These are phyloP conservation scores for Xylaria sp. DNA, from an alignment of 2,329 filamentous ascomycete genomes.

Conservation along the genomic window DNA sequence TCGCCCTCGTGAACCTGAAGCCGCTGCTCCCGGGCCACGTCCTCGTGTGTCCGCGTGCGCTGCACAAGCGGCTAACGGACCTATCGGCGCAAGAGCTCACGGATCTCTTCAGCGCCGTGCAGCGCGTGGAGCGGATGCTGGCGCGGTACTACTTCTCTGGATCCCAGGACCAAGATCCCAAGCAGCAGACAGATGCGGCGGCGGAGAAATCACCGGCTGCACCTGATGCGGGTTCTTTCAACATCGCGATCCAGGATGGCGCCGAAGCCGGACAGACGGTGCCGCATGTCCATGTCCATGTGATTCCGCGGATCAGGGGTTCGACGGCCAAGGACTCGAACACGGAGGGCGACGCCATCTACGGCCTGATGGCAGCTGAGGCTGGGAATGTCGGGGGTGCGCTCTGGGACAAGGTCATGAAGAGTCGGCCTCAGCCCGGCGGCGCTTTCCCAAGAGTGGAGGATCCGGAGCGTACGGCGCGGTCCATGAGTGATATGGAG, in stretches of 20 bases:
- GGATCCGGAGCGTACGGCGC: conserved; percentile 73
- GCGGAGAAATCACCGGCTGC: conserved; percentile 55
- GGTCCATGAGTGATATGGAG: conserved; percentile 80
- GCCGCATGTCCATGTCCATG: conserved; percentile 88
- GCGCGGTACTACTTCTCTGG: conserved; percentile 63
- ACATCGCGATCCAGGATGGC: conserved; percentile 95
- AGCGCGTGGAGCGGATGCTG: conserved; percentile 82
- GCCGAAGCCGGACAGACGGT: conserved; percentile 92
- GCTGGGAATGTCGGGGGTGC: conserved; percentile 83
- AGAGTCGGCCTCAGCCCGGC: conserved; percentile 58
- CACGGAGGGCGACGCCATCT: conserved; percentile 63
- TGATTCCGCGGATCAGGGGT: conserved; percentile 50
- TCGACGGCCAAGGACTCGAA: conserved; percentile 45
- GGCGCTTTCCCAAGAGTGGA: conserved; percentile 76
- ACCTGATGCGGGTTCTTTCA: conserved; percentile 77
- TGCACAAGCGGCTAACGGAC: conserved; percentile 79
- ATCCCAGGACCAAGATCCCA: conserved; percentile 4
- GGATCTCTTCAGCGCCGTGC: conserved; percentile 89
- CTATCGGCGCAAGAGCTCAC: conserved; percentile 75
- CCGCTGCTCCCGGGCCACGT: conserved; percentile 93
- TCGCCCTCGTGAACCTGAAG: conserved; percentile 94
- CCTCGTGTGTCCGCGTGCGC: conserved; percentile 80
- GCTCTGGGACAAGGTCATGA: conserved; percentile 53
- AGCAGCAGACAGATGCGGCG: background rate
- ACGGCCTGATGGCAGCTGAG: conserved; percentile 83